A percentile compares a stretch with the other conserved stretches of the same genome.
Evolutionary conservation across 2,329 filamentous ascomycete genomes (phyloP).

Genomic region (Phoma sp.): DNA sequence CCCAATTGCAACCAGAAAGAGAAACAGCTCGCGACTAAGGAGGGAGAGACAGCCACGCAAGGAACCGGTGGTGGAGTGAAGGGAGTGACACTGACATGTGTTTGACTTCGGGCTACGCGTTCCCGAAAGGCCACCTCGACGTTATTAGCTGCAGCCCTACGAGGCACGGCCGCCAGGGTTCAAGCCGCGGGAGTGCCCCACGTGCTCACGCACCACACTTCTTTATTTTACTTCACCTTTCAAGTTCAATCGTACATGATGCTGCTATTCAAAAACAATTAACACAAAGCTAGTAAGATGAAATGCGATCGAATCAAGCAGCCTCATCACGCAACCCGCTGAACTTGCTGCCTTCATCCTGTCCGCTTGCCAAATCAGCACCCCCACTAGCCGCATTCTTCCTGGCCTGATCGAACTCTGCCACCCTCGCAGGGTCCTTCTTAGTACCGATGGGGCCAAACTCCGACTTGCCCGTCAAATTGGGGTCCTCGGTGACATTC

Average conservation of each 20-base stretch:
- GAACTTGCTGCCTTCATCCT: constrained; percentile 32
- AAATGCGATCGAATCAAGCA: no score
- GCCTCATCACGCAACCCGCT: constrained; percentile 25
- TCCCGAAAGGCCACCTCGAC: constrained; percentile 46
- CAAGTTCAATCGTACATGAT: no score
- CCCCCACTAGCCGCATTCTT: constrained; percentile 40
- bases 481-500: constrained; percentile 57
- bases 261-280: no score
- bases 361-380: constrained; percentile 31
- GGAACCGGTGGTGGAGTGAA: constrained; percentile 16
- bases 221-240: no score
- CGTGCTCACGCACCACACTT: neutral
- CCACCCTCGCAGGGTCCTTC: constrained; percentile 63
- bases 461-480: constrained; percentile 30
- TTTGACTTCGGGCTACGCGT: constrained; percentile 6
- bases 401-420: constrained; percentile 50
- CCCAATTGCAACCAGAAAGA: constrained; percentile 33
- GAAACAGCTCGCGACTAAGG: neutral
- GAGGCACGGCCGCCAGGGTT: constrained; percentile 5
- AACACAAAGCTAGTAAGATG: no score
- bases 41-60: constrained; percentile 16
- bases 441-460: constrained; percentile 59
- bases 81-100: constrained; percentile 12
- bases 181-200: constrained; percentile 15
- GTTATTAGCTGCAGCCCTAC: constrained; percentile 28